phyloP scores from a whole-genome alignment of 345 rosid genomes.

The Crucihimalaya himalaica region DNA sequence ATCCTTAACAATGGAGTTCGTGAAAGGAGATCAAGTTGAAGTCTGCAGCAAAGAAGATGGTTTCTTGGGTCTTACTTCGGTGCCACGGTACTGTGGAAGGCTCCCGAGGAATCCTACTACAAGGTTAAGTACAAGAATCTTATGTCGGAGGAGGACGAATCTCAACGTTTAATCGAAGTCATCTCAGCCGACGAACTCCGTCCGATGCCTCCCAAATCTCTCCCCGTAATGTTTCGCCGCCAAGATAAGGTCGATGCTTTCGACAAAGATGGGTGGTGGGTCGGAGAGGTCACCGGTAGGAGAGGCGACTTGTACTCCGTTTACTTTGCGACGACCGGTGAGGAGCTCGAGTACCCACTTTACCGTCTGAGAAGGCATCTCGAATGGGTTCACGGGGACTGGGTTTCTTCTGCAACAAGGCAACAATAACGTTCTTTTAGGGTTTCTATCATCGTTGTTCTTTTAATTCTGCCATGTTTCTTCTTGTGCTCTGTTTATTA shows the following conservation, averaged over 20 bases:
- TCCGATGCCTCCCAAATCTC: slow-evolving; percentile 34
- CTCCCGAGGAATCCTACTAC: background rate
- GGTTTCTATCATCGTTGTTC: background rate
- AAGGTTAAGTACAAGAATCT: slow-evolving; percentile 40
- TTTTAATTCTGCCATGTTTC: background rate
- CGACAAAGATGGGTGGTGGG: slow-evolving; percentile 47
- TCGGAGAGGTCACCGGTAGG: slow-evolving; percentile 31
- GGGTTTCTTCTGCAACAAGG: slow-evolving; percentile 32
- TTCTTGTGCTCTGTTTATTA: background rate
- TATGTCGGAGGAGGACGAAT: slow-evolving; percentile 23
- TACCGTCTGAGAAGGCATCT: slow-evolving; percentile 35
- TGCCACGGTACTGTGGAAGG: background rate
- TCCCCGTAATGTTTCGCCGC: background rate
- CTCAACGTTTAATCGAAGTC: slow-evolving; percentile 33
- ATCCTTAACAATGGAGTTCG: slow-evolving; percentile 10
- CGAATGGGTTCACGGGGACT: slow-evolving; percentile 37
- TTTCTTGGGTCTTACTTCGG: slow-evolving; percentile 30
- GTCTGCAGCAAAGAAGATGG: slow-evolving; percentile 44
- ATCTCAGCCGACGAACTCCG: slow-evolving; percentile 36
- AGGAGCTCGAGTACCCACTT: slow-evolving; percentile 28
- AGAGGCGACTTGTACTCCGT: slow-evolving; percentile 18
- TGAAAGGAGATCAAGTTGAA: slow-evolving; percentile 31
- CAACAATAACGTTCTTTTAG: slow-evolving; percentile 5
- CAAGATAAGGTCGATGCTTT: slow-evolving; percentile 36
- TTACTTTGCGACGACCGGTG: slow-evolving; percentile 30